Evolutionary conservation across 1,139 yeast genomes (phyloP).

Genomic region (Candida sp.): DNA sequence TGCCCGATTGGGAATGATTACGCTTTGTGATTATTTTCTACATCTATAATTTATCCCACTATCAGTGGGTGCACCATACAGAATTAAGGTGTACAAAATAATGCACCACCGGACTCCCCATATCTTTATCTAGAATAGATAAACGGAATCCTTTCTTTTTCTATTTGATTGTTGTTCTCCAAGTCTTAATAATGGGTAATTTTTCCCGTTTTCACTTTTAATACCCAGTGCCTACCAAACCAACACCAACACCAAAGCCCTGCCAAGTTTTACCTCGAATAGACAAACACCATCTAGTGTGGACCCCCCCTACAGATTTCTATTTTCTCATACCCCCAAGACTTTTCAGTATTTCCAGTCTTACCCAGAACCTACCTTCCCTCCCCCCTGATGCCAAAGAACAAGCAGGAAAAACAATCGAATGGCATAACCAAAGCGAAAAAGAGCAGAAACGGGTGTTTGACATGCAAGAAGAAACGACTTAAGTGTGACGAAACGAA

Average conservation of each 20-base stretch:
- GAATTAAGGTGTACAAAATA: background rate
- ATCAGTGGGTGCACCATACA: background rate
- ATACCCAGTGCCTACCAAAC: background rate
- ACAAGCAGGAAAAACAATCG: background rate
- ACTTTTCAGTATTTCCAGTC: background rate
- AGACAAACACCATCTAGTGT: background rate
- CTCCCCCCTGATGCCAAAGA: background rate
- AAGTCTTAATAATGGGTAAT: background rate
- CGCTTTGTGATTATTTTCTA: background rate
- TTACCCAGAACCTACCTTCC: background rate
- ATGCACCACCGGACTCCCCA: background rate
- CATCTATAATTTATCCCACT: background rate
- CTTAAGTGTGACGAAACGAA: conserved; percentile 92
- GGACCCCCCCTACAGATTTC: too few relatives aligned
- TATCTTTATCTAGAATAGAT: background rate
- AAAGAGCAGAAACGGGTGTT: conserved; percentile 83
- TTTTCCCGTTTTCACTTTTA: background rate
- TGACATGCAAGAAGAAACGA: conserved; percentile 84
- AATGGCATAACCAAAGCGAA: conserved; percentile 2
- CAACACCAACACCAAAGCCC: background rate
- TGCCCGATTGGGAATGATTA: background rate
- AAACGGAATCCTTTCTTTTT: background rate
- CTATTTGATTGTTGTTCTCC: too few relatives aligned
- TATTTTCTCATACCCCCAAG: background rate
- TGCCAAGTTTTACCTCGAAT: background rate